phyloP scores from a whole-genome alignment of 1,139 yeast species.

The Pichia sp. region DNA sequence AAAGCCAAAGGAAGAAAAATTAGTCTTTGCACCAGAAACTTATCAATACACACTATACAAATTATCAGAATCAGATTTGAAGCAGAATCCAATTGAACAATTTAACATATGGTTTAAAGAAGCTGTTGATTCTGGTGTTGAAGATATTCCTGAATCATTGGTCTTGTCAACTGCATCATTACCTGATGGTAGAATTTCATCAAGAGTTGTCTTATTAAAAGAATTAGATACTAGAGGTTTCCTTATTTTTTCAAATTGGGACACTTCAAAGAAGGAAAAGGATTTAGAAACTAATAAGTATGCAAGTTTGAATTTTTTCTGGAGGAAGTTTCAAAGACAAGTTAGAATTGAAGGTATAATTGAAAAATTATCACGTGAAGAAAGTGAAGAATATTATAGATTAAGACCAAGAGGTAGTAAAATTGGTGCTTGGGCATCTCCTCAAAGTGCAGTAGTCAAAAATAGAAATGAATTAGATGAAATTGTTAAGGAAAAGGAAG shows the following conservation, averaged over 20 bases:
- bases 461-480: slow-evolving; percentile 58
- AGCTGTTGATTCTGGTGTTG: slow-evolving; percentile 47
- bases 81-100: slow-evolving; percentile 60
- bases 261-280: slow-evolving; percentile 66
- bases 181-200: slow-evolving; percentile 83
- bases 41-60: slow-evolving; percentile 75
- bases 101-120: slow-evolving; percentile 81
- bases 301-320: slow-evolving; percentile 84
- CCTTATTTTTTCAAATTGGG: slow-evolving; percentile 91
- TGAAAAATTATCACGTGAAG: slow-evolving; percentile 67
- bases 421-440: slow-evolving; percentile 96
- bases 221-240: slow-evolving; percentile 84
- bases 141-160: slow-evolving; percentile 69
- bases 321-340: slow-evolving; percentile 87
- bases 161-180: slow-evolving; percentile 80
- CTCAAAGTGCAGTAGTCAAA: slow-evolving; percentile 62
- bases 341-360: slow-evolving; percentile 86
- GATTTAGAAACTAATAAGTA: slow-evolving; percentile 68
- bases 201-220: slow-evolving; percentile 77
- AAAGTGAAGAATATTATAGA: slow-evolving; percentile 68
- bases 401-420: slow-evolving; percentile 90
- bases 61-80: slow-evolving; percentile 49
- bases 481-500: slow-evolving; percentile 40
- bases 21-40: slow-evolving; percentile 73
- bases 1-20: slow-evolving; percentile 19